Evolutionary conservation across 768 basidiomycete genomes (phyloP).

Genomic region (Royoungia palumana): DNA sequence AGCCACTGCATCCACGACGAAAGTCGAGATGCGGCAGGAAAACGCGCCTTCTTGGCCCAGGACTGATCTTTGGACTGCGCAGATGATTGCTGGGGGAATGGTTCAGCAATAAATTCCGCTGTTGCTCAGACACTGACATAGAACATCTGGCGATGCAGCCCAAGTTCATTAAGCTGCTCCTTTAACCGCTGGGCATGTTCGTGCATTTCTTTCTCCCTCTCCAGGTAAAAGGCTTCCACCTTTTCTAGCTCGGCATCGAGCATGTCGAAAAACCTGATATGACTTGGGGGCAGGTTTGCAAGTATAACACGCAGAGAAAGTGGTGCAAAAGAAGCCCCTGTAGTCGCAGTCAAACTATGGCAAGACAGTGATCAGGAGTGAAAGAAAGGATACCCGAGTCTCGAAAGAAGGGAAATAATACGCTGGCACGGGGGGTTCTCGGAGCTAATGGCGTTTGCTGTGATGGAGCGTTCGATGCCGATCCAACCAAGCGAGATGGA

Average conservation of each 20-base stretch:
- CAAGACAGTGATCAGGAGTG: not conserved
- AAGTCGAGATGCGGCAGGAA: constrained; percentile 2
- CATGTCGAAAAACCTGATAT: constrained; percentile 68
- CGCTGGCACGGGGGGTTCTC: constrained; percentile 7
- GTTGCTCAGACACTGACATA: constrained; percentile 40
- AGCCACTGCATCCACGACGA: constrained; percentile 4
- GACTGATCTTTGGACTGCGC: not conserved
- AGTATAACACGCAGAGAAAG: constrained; percentile 48
- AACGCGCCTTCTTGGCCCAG: constrained; percentile 10
- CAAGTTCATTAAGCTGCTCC: constrained; percentile 70
- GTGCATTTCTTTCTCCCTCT: constrained; percentile 61
- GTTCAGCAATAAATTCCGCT: not conserved
- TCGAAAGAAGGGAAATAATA: constrained; percentile 13
- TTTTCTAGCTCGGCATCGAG: constrained; percentile 80
- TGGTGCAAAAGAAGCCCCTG: constrained; percentile 11
- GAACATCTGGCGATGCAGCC: constrained; percentile 58
- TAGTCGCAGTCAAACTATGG: not conserved
- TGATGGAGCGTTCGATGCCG: constrained; percentile 12
- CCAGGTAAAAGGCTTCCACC: constrained; percentile 77
- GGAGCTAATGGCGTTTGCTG: constrained; percentile 12
- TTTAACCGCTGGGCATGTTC: constrained; percentile 46
- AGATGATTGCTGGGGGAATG: constrained; percentile 9
- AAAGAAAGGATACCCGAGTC: constrained; percentile 12
- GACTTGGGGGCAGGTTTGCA: constrained; percentile 52
- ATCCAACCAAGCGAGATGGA: constrained; percentile 4